phyloP scores from a whole-genome alignment of 2,329 filamentous ascomycete genomes.

The Sporothrix humicola region DNA sequence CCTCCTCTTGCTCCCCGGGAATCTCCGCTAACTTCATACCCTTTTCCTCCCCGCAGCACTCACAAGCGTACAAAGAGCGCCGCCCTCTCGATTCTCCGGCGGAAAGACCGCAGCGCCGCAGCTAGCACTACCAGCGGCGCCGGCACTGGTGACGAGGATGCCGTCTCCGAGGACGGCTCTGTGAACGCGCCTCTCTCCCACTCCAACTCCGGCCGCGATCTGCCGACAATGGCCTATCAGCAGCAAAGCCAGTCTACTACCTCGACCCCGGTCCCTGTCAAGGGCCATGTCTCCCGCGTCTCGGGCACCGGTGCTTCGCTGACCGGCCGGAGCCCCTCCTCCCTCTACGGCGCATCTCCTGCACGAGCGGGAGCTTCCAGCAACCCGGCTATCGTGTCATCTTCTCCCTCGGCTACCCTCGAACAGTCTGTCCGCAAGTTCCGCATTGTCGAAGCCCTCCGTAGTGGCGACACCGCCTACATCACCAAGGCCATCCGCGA shows the following conservation, averaged over 20 bases:
- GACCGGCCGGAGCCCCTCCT: slow-evolving; percentile 47
- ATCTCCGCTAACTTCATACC: neutral
- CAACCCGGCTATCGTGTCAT: neutral
- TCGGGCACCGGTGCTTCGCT: slow-evolving; percentile 52
- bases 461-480: slow-evolving; percentile 86
- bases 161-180: slow-evolving; percentile 55
- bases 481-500: slow-evolving; percentile 87
- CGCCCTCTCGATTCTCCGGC: slow-evolving; percentile 60
- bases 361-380: neutral
- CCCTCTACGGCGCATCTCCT: slow-evolving; percentile 28
- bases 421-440: slow-evolving; percentile 96
- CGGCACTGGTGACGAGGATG: slow-evolving; percentile 54
- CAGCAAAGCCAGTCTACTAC: slow-evolving; percentile 20
- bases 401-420: slow-evolving; percentile 55
- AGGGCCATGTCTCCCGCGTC: slow-evolving; percentile 55
- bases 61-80: slow-evolving; percentile 63
- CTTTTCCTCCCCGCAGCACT: slow-evolving; percentile 29
- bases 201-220: slow-evolving; percentile 39
- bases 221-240: slow-evolving; percentile 35
- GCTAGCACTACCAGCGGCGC: slow-evolving; percentile 55
- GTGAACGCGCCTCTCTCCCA: slow-evolving; percentile 39
- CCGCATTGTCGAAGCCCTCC: slow-evolving; percentile 87
- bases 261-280: slow-evolving; percentile 44
- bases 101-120: slow-evolving; percentile 52
- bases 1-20: neutral